A percentile compares a stretch with the other conserved stretches of the same genome.
These are phyloP conservation scores for Penicillium psychrofluorescens DNA, from an alignment of 495 filamentous ascomycete species.

Conservation along the genomic window DNA sequence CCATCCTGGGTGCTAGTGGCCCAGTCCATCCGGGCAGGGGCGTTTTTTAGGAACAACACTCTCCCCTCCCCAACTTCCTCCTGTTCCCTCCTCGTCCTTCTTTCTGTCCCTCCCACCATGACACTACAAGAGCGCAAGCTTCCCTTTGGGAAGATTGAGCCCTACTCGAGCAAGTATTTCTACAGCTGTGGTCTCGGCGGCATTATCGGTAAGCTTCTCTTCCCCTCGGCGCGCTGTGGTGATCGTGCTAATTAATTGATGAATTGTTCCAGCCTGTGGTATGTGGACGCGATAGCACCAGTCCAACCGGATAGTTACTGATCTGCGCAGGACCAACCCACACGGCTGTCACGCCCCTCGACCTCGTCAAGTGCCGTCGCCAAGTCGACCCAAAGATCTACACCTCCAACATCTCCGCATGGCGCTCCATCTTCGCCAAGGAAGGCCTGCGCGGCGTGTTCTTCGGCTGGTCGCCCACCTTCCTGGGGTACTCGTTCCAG, in stretches of 20 bases:
- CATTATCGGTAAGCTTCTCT: constrained; percentile 45
- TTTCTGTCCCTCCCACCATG: constrained; percentile 18
- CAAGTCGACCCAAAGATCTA: constrained; percentile 69
- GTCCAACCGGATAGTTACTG: background rate
- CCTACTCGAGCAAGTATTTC: constrained; percentile 62
- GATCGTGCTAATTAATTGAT: background rate
- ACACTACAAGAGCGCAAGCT: constrained; percentile 30
- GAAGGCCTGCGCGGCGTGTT: constrained; percentile 65
- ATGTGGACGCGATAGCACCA: constrained; percentile 7
- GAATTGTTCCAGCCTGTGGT: constrained; percentile 49
- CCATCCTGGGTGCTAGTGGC: background rate
- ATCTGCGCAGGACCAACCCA: constrained; percentile 38
- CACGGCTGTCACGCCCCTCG: constrained; percentile 53
- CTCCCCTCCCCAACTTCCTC: background rate
- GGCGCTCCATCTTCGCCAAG: constrained; percentile 54
- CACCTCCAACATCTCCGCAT: constrained; percentile 58
- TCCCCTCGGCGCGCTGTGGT: too few relatives aligned
- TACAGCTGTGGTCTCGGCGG: constrained; percentile 57
- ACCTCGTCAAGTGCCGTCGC: constrained; percentile 64
- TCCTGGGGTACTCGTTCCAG: constrained; percentile 63
- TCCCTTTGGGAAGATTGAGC: constrained; percentile 53
- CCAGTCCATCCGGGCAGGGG: background rate
- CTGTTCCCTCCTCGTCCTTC: background rate
- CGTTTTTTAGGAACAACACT: background rate
- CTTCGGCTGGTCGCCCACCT: constrained; percentile 66